Percentiles rank a stretch among this genome's conserved stretches.
These are phyloP conservation scores for Podila verticillata DNA, from an alignment of 192 early-diverging fungal genomes.

Conservation along the genomic window DNA sequence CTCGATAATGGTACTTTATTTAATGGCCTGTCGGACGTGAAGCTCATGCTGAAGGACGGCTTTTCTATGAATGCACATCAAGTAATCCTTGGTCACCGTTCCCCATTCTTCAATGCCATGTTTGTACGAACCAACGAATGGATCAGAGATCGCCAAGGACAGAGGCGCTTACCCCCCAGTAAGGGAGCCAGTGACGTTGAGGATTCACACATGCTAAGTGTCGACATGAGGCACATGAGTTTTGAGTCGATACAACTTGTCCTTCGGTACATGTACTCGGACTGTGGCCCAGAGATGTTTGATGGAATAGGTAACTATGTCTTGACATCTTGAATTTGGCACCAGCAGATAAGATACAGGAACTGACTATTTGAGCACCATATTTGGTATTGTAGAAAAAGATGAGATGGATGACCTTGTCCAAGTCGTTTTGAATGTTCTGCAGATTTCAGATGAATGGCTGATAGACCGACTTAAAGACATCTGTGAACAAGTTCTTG, in stretches of 20 bases:
- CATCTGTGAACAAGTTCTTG: constrained; percentile 48
- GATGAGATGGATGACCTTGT: constrained; percentile 58
- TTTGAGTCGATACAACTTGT: constrained; percentile 62
- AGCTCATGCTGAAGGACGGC: constrained; percentile 47
- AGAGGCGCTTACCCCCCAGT: neutral
- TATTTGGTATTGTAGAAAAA: constrained; percentile 14
- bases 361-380: neutral
- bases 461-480: constrained; percentile 61
- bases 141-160: constrained; percentile 48
- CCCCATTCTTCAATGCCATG: constrained; percentile 74
- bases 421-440: constrained; percentile 61
- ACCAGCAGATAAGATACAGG: neutral
- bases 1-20: constrained; percentile 1
- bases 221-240: constrained; percentile 63
- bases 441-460: constrained; percentile 72
- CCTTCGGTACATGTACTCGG: constrained; percentile 66
- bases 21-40: constrained; percentile 21
- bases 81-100: constrained; percentile 64
- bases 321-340: neutral
- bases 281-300: constrained; percentile 54
- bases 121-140: constrained; percentile 60
- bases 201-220: constrained; percentile 22
- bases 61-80: constrained; percentile 52
- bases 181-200: neutral
- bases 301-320: constrained; percentile 28